phyloP scores from a whole-genome alignment of 1,284 basidiomycete species.

The Pseudozyma thailandica region DNA sequence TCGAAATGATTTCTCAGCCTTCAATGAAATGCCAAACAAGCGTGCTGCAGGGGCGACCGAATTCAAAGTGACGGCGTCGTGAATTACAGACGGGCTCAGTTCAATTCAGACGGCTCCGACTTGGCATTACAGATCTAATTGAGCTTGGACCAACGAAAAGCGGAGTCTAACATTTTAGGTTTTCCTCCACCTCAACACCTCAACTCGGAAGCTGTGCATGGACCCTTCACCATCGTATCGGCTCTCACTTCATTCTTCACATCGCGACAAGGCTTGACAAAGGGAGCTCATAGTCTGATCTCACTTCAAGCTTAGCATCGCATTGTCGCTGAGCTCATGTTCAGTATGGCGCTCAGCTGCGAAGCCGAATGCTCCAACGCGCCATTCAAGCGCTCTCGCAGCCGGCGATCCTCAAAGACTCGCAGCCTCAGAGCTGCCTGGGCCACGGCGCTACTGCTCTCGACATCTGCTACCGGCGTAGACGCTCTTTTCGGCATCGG shows the following conservation, averaged over 20 bases:
- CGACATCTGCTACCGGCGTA: conserved; percentile 11
- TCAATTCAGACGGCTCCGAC: conserved; percentile 24
- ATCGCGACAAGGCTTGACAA: not conserved
- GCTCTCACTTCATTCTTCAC: too few species aligned
- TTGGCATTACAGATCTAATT: not conserved
- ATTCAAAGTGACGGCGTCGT: conserved; percentile 1
- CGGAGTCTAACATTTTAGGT: conserved; percentile 9
- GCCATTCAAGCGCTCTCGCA: conserved; percentile 12
- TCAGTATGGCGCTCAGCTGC: conserved; percentile 28
- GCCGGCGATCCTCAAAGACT: conserved; percentile 8
- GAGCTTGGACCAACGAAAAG: conserved; percentile 6
- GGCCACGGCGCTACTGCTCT: conserved; percentile 30
- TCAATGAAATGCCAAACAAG: too few species aligned
- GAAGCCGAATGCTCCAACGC: conserved; percentile 35
- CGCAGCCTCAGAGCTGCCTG: conserved; percentile 21
- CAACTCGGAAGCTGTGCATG: conserved; percentile 7
- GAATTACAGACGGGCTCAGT: too few species aligned
- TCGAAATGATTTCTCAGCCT: too few species aligned
- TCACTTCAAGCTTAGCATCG: too few species aligned
- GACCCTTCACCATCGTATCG: conserved; percentile 19
- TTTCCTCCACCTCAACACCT: conserved; percentile 28
- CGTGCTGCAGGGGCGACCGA: conserved; percentile 8
- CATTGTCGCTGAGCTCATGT: not conserved
- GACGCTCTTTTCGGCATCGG: conserved; percentile 54
- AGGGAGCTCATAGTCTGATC: not conserved